Percentiles rank a stretch among this genome's conserved stretches.
Evolutionary conservation across 2,329 filamentous ascomycete species (phyloP).

Genomic region (Microascus cirrosus): DNA sequence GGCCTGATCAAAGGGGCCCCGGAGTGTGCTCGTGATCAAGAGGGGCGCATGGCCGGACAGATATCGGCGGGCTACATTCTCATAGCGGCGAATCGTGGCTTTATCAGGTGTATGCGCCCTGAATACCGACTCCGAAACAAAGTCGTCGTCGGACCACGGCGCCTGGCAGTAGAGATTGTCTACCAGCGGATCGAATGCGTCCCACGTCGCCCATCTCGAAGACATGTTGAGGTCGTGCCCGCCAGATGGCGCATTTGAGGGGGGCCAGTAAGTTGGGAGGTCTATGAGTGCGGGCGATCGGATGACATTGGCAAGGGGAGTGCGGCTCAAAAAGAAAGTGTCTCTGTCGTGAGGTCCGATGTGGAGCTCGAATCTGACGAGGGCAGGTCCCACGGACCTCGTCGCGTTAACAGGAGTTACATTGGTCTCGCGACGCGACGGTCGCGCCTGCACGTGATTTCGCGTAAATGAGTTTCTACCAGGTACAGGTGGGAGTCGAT

Average conservation of each 20-base stretch:
- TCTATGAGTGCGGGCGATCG: not conserved
- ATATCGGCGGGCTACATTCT: slow-evolving; percentile 46
- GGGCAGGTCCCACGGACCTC: not conserved
- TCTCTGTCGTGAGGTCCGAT: slow-evolving; percentile 5
- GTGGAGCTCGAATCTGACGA: not conserved
- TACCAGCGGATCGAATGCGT: slow-evolving; percentile 13
- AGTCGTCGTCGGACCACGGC: slow-evolving; percentile 27
- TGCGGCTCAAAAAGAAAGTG: not conserved
- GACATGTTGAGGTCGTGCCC: not conserved
- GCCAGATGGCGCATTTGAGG: not conserved
- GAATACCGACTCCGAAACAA: slow-evolving; percentile 36
- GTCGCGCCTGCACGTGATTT: slow-evolving; percentile 21
- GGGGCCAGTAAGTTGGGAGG: not conserved
- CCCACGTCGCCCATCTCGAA: slow-evolving; percentile 7
- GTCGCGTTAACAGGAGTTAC: not conserved
- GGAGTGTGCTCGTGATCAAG: slow-evolving; percentile 48
- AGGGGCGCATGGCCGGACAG: slow-evolving; percentile 42
- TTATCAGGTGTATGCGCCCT: slow-evolving; percentile 34
- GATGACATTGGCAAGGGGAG: not conserved
- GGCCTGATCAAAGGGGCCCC: slow-evolving; percentile 46
- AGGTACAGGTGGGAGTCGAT: no score
- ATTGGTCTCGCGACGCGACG: slow-evolving; percentile 14
- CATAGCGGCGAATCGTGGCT: slow-evolving; percentile 39
- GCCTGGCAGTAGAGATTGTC: slow-evolving; percentile 35
- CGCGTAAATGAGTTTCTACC: slow-evolving; percentile 8